A percentile compares a stretch with the other conserved stretches of the same genome.
These are phyloP conservation scores for Sphaerulina musiva DNA, from an alignment of 2,329 filamentous ascomycete genomes.

Conservation along the genomic window DNA sequence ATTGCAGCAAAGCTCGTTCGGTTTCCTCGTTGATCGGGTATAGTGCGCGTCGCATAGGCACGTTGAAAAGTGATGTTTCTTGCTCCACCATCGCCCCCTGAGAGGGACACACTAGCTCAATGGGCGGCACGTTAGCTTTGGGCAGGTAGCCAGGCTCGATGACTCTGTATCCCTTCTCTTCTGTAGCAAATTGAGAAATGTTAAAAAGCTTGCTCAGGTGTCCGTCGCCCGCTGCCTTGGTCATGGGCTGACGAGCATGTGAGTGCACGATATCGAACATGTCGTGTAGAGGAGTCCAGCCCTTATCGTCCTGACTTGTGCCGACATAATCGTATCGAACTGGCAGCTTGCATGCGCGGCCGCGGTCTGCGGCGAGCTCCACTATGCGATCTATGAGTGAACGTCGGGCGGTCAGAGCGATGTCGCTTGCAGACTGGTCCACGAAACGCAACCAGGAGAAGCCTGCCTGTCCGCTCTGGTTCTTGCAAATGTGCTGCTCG, in stretches of 20 bases:
- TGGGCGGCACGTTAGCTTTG: constrained; percentile 75
- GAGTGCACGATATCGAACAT: constrained; percentile 74
- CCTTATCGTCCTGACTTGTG: constrained; percentile 44
- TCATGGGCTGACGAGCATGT: constrained; percentile 58
- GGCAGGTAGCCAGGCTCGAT: constrained; percentile 77
- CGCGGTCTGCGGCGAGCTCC: constrained; percentile 50
- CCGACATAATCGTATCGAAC: constrained; percentile 56
- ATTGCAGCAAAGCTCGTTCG: constrained; percentile 67
- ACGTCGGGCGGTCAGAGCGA: constrained; percentile 60
- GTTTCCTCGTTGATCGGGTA: constrained; percentile 58
- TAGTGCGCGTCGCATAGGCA: constrained; percentile 64
- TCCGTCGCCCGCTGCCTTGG: constrained; percentile 65
- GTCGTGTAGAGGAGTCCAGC: constrained; percentile 64
- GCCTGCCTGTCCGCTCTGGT: constrained; percentile 49
- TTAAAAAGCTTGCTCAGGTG: constrained; percentile 71
- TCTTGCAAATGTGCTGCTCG: constrained; percentile 66
- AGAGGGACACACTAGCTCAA: constrained; percentile 70
- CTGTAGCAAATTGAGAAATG: constrained; percentile 60
- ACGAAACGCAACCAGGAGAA: constrained; percentile 91
- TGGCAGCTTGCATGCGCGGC: constrained; percentile 55
- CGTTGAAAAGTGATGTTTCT: constrained; percentile 71
- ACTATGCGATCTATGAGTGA: constrained; percentile 69
- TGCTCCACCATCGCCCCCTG: constrained; percentile 59
- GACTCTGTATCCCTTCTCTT: constrained; percentile 63
- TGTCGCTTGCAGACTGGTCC: constrained; percentile 67